These are phyloP conservation scores for Pecoramyces ruminantium DNA, from an alignment of 192 early-diverging fungal species.

Conservation along the genomic window DNA sequence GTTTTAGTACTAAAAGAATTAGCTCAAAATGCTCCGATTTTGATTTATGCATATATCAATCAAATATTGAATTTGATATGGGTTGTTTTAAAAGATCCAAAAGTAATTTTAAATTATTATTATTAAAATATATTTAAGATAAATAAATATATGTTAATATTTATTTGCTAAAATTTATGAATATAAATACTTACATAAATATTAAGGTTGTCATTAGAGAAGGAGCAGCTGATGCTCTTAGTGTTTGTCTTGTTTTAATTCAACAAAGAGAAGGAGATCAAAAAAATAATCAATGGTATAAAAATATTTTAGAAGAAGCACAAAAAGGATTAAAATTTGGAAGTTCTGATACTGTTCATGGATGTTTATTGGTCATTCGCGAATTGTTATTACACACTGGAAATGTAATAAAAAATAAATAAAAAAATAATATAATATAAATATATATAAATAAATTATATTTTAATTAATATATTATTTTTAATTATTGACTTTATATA, in stretches of 20 bases:
- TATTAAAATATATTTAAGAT: no score
- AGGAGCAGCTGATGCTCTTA: constrained; percentile 63
- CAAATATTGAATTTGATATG: constrained; percentile 73
- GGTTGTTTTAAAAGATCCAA: constrained; percentile 64
- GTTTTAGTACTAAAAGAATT: constrained; percentile 62
- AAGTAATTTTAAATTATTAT: constrained; percentile 10
- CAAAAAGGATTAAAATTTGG: constrained; percentile 48
- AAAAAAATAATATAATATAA: no score
- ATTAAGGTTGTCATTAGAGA: constrained; percentile 49
- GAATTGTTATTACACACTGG: constrained; percentile 67
- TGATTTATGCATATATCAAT: constrained; percentile 64
- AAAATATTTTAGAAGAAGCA: constrained; percentile 67
- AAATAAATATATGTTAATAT: no score
- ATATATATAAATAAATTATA: no score
- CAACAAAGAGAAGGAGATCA: constrained; percentile 64
- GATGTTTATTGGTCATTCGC: constrained; percentile 61
- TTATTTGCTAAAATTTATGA: no score
- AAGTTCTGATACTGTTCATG: constrained; percentile 68
- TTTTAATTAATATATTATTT: no score
- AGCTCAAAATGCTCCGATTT: constrained; percentile 57
- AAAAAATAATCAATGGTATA: constrained; percentile 45
- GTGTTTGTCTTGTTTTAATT: constrained; percentile 57
- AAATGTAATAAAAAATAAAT: constrained; percentile 51
- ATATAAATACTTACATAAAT: no score
- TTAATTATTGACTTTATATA: no score